Conservation (phyloP, 2,329 filamentous ascomycete genomes). For the Nannizzia gypsea region DNA sequence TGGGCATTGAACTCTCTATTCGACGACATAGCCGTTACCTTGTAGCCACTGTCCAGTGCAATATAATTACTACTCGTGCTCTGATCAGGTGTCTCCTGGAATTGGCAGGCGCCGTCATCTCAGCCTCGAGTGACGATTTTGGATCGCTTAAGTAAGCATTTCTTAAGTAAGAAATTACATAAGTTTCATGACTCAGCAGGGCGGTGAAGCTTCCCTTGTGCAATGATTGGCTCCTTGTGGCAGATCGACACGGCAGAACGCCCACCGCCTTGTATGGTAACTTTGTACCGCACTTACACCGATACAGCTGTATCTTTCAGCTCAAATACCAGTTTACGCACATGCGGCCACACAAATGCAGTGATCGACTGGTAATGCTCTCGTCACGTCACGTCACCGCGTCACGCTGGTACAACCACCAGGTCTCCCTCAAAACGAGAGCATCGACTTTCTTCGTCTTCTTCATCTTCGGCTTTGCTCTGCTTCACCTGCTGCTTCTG, state of each 20-base stretch:
- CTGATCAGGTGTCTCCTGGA: no score
- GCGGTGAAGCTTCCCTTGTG: background rate
- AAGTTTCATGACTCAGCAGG: background rate
- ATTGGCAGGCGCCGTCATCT: no score
- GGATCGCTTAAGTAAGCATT: background rate
- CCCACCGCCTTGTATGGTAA: constrained; percentile 1
- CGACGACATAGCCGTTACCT: no score
- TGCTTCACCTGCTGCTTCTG: background rate
- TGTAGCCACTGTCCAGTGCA: no score
- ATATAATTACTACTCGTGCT: no score
- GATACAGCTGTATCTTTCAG: background rate
- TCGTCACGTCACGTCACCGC: background rate
- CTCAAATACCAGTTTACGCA: background rate
- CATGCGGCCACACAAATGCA: no score
- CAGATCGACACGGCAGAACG: constrained; percentile 1
- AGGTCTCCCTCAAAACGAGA: background rate
- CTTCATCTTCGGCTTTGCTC: background rate
- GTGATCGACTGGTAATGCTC: background rate
- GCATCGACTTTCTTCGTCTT: background rate
- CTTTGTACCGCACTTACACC: background rate
- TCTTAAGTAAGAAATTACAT: background rate
- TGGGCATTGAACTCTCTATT: no score
- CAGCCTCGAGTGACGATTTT: no score
- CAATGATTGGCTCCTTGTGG: background rate
- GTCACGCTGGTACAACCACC: background rate